Evolutionary conservation across 495 filamentous ascomycete species (phyloP).

Genomic region (Geoglossum glabrum): DNA sequence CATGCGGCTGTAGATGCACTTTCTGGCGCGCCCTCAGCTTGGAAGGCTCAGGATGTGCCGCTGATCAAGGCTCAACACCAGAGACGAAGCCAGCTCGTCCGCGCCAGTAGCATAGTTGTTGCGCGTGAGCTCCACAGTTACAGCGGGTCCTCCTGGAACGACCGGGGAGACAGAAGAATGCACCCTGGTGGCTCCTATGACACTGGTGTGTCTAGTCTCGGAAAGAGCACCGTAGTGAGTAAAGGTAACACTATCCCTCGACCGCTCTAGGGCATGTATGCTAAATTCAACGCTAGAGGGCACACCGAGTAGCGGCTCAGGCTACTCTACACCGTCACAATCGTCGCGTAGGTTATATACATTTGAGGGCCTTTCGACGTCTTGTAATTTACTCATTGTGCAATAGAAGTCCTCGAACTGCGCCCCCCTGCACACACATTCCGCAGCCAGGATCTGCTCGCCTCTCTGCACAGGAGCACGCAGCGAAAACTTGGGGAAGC

Average conservation of each 20-base stretch:
- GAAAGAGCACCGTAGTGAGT: neutral
- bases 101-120: neutral
- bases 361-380: neutral
- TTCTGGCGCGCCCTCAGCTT: neutral
- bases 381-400: neutral
- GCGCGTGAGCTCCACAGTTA: neutral
- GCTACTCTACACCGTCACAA: neutral
- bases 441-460: neutral
- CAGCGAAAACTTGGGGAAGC: neutral
- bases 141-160: neutral
- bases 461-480: neutral
- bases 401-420: neutral
- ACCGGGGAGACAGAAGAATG: neutral
- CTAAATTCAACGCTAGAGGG: neutral
- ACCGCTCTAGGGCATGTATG: neutral
- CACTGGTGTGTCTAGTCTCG: neutral
- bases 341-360: neutral
- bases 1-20: constrained; percentile 12
- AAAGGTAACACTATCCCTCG: neutral
- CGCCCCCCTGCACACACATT: neutral
- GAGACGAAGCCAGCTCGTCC: neutral
- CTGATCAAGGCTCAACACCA: constrained; percentile 1
- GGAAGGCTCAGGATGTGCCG: neutral
- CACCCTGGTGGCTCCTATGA: neutral
- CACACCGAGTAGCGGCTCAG: neutral